Conservation (phyloP, 1,284 basidiomycete genomes). For the Phenoliferia sp. region DNA sequence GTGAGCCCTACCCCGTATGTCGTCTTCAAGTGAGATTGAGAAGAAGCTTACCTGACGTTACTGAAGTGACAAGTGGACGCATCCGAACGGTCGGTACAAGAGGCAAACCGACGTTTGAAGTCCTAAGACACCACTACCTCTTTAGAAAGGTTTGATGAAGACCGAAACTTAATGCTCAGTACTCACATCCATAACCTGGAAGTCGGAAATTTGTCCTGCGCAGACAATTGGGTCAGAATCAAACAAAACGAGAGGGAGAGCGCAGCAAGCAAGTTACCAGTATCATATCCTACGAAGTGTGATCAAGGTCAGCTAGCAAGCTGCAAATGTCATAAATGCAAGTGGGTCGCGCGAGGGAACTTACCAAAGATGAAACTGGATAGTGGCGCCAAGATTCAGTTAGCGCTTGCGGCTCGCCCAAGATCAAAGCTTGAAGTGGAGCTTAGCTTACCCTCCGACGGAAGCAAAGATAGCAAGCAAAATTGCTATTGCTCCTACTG, state of each 20-base stretch:
- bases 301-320: neutral
- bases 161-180: neutral
- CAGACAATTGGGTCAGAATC: too few species aligned
- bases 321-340: too few species aligned
- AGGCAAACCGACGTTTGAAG: slow-evolving; percentile 61
- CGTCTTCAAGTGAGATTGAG: too few species aligned
- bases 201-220: slow-evolving; percentile 72
- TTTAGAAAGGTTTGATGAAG: too few species aligned
- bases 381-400: slow-evolving; percentile 5
- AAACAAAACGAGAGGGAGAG: too few species aligned
- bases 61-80: slow-evolving; percentile 35
- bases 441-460: slow-evolving; percentile 72
- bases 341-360: too few species aligned
- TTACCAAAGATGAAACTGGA: slow-evolving; percentile 36
- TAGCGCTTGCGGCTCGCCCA: neutral
- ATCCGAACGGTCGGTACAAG: slow-evolving; percentile 49
- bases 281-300: slow-evolving; percentile 48
- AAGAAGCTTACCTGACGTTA: too few species aligned
- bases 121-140: too few species aligned
- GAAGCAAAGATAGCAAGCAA: slow-evolving; percentile 64
- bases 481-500: slow-evolving; percentile 40
- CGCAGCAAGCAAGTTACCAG: too few species aligned
- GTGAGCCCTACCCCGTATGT: too few species aligned
- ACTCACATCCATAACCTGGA: slow-evolving; percentile 56
- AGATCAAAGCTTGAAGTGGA: slow-evolving; percentile 41